A percentile compares a stretch with the other conserved stretches of the same genome.
These are phyloP conservation scores for Ophiocordyceps camponoti-floridani DNA, from an alignment of 2,329 filamentous ascomycete species.

Conservation along the genomic window DNA sequence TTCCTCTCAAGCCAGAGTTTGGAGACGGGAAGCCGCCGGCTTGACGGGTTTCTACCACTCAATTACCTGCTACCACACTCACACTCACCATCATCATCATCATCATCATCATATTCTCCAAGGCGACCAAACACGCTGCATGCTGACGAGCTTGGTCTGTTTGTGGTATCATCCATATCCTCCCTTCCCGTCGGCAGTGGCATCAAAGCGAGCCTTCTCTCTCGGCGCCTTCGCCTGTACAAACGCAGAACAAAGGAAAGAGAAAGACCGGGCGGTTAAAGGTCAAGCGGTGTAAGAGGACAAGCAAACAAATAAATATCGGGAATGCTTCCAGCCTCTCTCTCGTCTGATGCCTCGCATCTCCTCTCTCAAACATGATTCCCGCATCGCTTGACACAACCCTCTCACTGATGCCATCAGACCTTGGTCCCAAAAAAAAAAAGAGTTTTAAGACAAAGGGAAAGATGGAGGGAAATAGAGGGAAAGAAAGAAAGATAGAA, in stretches of 20 bases:
- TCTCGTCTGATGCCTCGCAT: too few species aligned
- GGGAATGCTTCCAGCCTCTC: too few species aligned
- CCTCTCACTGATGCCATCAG: too few species aligned
- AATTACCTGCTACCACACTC: too few species aligned
- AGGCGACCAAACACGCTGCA: constrained; percentile 2
- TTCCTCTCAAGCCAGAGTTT: constrained; percentile 24
- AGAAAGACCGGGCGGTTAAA: too few species aligned
- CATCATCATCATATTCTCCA: neutral
- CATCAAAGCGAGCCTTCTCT: neutral
- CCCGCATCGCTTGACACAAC: too few species aligned
- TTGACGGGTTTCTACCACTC: constrained; percentile 7
- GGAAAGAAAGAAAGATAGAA: neutral
- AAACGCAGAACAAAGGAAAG: neutral
- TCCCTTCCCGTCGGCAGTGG: neutral
- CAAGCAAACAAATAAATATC: too few species aligned
- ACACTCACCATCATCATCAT: neutral
- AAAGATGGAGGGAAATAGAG: neutral
- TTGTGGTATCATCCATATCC: constrained; percentile 21
- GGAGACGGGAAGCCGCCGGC: constrained; percentile 12
- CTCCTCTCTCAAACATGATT: too few species aligned
- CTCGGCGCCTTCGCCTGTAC: neutral
- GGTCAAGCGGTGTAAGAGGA: too few species aligned
- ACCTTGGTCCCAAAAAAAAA: neutral
- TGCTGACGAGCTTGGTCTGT: constrained; percentile 12
- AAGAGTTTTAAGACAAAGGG: neutral